A percentile compares a stretch with the other conserved stretches of the same genome.
These are phyloP conservation scores for Lycium ferocissimum DNA, from an alignment of 257 asterid genomes.

Conservation along the genomic window DNA sequence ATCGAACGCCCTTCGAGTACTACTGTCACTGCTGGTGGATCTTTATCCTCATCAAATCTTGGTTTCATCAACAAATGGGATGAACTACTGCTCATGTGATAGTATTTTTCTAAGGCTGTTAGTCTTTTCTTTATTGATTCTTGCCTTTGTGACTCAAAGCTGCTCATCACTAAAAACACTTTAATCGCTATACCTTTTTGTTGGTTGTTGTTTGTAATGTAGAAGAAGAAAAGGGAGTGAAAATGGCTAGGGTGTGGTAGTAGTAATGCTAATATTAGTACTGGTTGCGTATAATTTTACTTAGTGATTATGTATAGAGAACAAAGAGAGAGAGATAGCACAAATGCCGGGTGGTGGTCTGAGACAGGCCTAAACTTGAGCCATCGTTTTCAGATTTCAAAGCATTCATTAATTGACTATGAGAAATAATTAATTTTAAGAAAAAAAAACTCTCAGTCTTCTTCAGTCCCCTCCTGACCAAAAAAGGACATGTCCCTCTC, in stretches of 20 bases:
- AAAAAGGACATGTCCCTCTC: not conserved
- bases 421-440: constrained; percentile 26
- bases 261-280: not conserved
- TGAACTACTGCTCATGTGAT: constrained; percentile 30
- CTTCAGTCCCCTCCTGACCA: not conserved
- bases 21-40: constrained; percentile 81
- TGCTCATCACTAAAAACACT: constrained; percentile 42
- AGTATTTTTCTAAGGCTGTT: not conserved
- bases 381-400: constrained; percentile 46
- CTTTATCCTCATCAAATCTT: constrained; percentile 49
- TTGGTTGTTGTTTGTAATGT: not conserved
- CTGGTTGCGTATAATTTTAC: not conserved
- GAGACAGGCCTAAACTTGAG: constrained; percentile 52
- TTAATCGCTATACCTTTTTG: not conserved
- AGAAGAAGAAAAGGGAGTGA: not conserved
- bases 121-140: constrained; percentile 53
- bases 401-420: constrained; percentile 49
- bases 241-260: constrained; percentile 13
- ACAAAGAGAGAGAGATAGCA: constrained; percentile 44
- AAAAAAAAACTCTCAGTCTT: not conserved
- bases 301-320: constrained; percentile 36
- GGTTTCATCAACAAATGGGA: not conserved
- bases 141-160: constrained; percentile 54
- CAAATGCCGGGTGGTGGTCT: constrained; percentile 68
- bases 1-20: constrained; percentile 82